Evolutionary conservation across 73 alveolate genomes (phyloP), one percentile per base, ranked within the genome.

Genomic region (Strombidium stylifer): DNA sequence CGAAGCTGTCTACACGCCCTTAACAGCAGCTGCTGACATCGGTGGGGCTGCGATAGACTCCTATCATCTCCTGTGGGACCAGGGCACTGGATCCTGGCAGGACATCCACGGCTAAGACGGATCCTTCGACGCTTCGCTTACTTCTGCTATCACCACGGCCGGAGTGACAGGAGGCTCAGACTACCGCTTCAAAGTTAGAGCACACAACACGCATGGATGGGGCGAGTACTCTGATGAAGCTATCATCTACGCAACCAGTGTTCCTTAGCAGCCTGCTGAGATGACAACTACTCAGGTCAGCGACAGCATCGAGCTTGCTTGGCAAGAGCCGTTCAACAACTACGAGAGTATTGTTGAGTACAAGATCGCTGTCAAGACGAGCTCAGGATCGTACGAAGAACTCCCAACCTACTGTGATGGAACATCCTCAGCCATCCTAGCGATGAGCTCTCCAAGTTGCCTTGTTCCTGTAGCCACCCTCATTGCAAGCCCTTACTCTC

Each of bases 31-130:
- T 10, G 40, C 42, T n/a, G 42, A 62, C 5, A 57, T 46, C 0
- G 75, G 75, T 0, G 84, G 84, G 1, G 23, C 84, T 56, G 16
- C 50, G 10, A 71, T 71, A 12, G 68, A 35, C 46, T 71, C 84
- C 3, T 71, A 71, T 23, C 23, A 57, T 20, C 47, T 69, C 3
- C 24, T 52, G 40, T 69, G 72, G 72, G 70, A 69, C 47, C 8
- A 23, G n/a, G 82, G 72, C 24, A 66, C 18, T 66, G 52, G 37
- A 3, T 28, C n/a, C n/a, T n/a, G n/a, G n/a, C n/a, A n/a, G n/a
- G n/a, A n/a, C n/a, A n/a, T n/a, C n/a, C n/a, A n/a, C n/a, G n/a
- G n/a, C n/a, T n/a, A n/a, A n/a, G n/a, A n/a, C 37, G 35, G 25
- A 8, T 47, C 51, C 21, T 12, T 2, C 10, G 16, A 40, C 31